Evolutionary conservation across 768 basidiomycete genomes (phyloP).

Genomic region (Rhodosporidiobolus odoratus): DNA sequence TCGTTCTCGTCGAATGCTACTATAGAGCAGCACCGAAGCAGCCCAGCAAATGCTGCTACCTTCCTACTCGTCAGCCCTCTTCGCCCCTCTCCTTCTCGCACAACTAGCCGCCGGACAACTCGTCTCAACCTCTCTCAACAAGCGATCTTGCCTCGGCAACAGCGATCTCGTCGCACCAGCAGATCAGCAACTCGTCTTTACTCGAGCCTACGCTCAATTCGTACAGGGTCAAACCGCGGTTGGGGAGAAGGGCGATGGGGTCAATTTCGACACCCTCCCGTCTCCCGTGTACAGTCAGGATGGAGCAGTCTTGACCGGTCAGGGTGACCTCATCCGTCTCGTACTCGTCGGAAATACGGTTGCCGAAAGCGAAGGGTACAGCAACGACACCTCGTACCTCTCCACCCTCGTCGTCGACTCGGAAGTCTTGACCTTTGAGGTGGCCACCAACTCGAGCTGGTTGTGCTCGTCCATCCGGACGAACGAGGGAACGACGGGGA

Average conservation of each 20-base stretch:
- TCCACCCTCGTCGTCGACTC: constrained; percentile 47
- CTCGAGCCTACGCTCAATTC: constrained; percentile 27
- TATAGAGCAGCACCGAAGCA: too few species aligned
- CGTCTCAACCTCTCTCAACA: background rate
- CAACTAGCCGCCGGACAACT: background rate
- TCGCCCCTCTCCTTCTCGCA: background rate
- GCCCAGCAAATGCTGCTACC: background rate
- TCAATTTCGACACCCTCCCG: constrained; percentile 2
- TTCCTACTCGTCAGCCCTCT: background rate
- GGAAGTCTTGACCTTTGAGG: constrained; percentile 68
- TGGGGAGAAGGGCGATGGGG: constrained; percentile 20
- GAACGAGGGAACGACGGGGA: constrained; percentile 45
- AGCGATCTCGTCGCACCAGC: background rate
- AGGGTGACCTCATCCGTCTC: constrained; percentile 30
- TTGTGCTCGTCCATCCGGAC: constrained; percentile 67
- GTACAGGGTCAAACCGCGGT: constrained; percentile 16
- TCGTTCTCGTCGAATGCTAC: too few species aligned
- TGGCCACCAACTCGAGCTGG: constrained; percentile 65
- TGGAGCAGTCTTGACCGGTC: constrained; percentile 13
- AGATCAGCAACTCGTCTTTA: constrained; percentile 22
- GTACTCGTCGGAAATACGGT: constrained; percentile 21
- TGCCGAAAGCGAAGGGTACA: constrained; percentile 22
- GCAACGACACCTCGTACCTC: constrained; percentile 26
- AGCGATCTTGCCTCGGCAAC: constrained; percentile 12
- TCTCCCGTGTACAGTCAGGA: constrained; percentile 8